Base-by-base conservation (phyloP, 2,329 filamentous ascomycete species). In the Zymoseptoria pseudotritici region DNA sequence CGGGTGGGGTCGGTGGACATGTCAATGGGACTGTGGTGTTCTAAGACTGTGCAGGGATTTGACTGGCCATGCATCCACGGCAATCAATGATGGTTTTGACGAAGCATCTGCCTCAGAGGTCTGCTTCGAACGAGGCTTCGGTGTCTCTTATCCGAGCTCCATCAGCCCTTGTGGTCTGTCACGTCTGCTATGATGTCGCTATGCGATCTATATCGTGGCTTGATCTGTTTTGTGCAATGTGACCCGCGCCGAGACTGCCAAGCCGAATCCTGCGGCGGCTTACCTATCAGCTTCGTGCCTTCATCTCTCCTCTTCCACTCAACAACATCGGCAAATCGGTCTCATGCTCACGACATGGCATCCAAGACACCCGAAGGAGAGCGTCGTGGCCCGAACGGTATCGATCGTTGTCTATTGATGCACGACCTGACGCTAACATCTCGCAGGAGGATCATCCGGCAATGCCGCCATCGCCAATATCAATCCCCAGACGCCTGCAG, bases 1-100 rank as follows among this genome's bases (percentile, higher is more conserved):
- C 80, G 5, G 81, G 83, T 71, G 77, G 76, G 46, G 76, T 79
- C 4, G 71, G 72, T 55, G 74, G 74, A 10, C 75, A 78, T 63
- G 76, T 78, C 10, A 77, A 78, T 56, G 76, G 77, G 0, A 74
- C 70, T 5, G 77, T 75, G 0, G 74, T 78, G 19, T 69, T 74
- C 26, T 72, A 55, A 55, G 50, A 46, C 36, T 46, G 36, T 46
- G 36, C 13, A 5, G 17, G 17, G 4, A 46, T 17, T 17, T n/a
- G 3, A n/a, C 17, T 17, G 36, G 17, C 36, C 4, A 46, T 46
- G 13, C 17, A 13, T 46, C 17, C 17, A n/a, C 11, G 17, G 17
- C 13, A 46, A 17, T 7, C 4, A n/a, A 46, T 46, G 11, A 46
- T 26, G 24, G 24, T 26, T 26, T 7, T 4, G 5, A 4, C 24